phyloP scores from a whole-genome alignment of 192 early-diverging fungal genomes.

The Linnemannia schmuckeri region DNA sequence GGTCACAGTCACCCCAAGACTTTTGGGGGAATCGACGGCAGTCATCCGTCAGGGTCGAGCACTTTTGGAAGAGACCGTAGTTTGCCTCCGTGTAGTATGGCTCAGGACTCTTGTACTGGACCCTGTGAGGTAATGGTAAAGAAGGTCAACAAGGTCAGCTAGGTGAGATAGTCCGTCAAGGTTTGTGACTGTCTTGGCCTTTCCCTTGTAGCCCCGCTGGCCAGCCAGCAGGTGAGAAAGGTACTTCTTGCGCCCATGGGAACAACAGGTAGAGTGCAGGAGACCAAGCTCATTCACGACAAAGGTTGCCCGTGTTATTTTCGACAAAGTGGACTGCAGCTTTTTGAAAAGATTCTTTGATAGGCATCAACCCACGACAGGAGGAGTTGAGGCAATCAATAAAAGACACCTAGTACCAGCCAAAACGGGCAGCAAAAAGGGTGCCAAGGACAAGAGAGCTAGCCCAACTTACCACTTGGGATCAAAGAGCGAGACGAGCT shows the following conservation, averaged over 20 bases:
- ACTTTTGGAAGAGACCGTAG: conserved; percentile 54
- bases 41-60: conserved; percentile 48
- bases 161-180: background rate
- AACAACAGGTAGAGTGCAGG: background rate
- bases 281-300: background rate
- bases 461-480: conserved; percentile 34
- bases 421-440: background rate
- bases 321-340: background rate
- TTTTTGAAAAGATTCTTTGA: background rate
- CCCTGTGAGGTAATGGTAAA: conserved; percentile 5
- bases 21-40: conserved; percentile 54
- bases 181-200: background rate
- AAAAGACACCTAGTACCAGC: background rate
- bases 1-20: conserved; percentile 52
- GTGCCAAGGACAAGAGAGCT: background rate
- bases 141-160: background rate
- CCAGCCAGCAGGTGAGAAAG: background rate
- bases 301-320: background rate
- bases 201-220: background rate
- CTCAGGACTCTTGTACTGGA: conserved; percentile 46
- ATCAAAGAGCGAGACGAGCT: conserved; percentile 40
- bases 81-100: conserved; percentile 37
- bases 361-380: background rate
- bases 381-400: background rate
- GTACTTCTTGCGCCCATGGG: background rate